Percentiles rank a stretch among this genome's conserved stretches.
These are phyloP conservation scores for Ceratobasidium sp. DNA, from an alignment of 1,284 basidiomycete species.

Conservation along the genomic window DNA sequence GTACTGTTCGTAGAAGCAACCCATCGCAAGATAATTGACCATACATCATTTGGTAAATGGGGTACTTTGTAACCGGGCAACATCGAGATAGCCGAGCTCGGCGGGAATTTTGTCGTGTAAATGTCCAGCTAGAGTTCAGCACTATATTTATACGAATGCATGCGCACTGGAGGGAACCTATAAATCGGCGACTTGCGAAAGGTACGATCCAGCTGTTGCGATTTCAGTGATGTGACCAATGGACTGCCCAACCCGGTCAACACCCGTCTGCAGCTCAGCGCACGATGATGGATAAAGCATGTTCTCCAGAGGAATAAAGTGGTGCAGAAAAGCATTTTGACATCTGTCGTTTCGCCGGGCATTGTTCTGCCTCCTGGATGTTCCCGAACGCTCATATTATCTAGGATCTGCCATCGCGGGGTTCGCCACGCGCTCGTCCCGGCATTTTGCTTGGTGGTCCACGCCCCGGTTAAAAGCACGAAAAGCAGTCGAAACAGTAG, in stretches of 20 bases:
- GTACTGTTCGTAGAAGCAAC: slow-evolving; percentile 7
- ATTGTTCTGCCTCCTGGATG: neutral
- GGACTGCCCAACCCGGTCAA: neutral
- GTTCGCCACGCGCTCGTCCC: neutral
- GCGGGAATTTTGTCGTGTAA: neutral
- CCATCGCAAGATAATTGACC: slow-evolving; percentile 9
- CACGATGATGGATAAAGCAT: neutral
- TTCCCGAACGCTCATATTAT: neutral
- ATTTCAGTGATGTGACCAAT: slow-evolving; percentile 10
- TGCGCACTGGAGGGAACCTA: neutral
- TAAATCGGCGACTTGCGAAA: neutral
- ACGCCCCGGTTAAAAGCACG: neutral
- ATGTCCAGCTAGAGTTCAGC: neutral
- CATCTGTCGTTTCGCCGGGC: neutral
- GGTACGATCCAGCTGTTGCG: neutral
- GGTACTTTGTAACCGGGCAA: neutral
- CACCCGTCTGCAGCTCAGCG: neutral
- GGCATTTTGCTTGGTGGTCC: neutral
- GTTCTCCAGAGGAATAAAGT: neutral
- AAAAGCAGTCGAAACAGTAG: neutral
- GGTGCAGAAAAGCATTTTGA: slow-evolving; percentile 2
- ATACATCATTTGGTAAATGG: slow-evolving; percentile 15
- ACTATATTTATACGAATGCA: neutral
- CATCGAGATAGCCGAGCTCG: neutral
- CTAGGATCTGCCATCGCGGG: neutral